Conservation (phyloP, 768 basidiomycete species). For the Boletus tylopilopsis region DNA sequence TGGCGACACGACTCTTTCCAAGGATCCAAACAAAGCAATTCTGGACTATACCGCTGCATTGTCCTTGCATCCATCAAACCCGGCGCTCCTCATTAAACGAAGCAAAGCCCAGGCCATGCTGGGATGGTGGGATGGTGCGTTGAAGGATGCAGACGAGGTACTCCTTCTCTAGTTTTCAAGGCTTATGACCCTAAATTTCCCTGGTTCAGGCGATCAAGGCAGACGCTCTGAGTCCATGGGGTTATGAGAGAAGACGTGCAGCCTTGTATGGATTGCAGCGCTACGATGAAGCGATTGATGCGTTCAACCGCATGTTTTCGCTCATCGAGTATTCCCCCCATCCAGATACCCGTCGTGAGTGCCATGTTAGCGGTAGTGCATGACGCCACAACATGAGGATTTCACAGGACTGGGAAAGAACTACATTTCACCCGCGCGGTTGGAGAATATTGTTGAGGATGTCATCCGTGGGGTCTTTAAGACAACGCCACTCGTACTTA, state of each 20-base stretch:
- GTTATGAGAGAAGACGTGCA: constrained; percentile 1
- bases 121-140: constrained; percentile 4
- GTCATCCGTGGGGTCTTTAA: not conserved
- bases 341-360: not conserved
- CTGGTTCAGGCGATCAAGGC: not conserved
- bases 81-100: too few species aligned
- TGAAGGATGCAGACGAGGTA: constrained; percentile 16
- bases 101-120: too few species aligned
- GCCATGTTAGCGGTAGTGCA: fast-evolving
- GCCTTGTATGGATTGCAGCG: constrained; percentile 1
- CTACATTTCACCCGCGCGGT: not conserved
- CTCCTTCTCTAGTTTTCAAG: not conserved
- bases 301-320: not conserved
- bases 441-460: not conserved
- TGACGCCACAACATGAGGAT: not conserved
- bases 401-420: not conserved
- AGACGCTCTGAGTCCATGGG: not conserved
- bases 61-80: too few species aligned
- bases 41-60: too few species aligned
- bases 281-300: not conserved
- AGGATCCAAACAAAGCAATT: too few species aligned
- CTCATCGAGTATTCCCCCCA: not conserved
- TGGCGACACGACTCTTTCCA: too few species aligned
- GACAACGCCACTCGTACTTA: not conserved
- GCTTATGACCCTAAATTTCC: not conserved